Conservation (phyloP, 805 yeast genomes). For the Cyberlindnera veronae region DNA sequence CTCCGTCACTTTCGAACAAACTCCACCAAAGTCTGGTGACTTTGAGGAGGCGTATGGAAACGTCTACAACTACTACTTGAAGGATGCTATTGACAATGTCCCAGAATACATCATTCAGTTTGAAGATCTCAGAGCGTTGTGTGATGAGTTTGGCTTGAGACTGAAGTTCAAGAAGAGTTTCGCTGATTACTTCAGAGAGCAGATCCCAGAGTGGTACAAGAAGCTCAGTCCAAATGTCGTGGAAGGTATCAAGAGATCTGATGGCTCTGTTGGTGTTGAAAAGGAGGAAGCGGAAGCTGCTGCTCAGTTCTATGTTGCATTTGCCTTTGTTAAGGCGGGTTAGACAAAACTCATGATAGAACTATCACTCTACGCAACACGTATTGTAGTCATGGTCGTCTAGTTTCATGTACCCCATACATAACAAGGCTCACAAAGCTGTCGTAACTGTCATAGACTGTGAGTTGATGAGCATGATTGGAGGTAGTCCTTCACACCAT, state of each 20-base stretch:
- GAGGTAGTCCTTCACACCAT: constrained; percentile 83
- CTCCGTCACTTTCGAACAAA: constrained; percentile 73
- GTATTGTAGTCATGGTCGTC: too few relatives aligned
- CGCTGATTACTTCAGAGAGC: constrained; percentile 75
- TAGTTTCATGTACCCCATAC: not conserved
- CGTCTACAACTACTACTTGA: constrained; percentile 72
- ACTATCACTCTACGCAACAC: too few relatives aligned
- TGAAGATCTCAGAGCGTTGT: constrained; percentile 76
- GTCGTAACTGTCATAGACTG: constrained; percentile 97
- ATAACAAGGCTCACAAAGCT: constrained; percentile 47
- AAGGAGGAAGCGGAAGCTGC: constrained; percentile 87
- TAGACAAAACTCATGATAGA: not conserved
- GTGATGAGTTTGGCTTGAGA: constrained; percentile 77
- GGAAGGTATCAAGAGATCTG: constrained; percentile 62
- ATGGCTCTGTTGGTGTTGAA: constrained; percentile 77
- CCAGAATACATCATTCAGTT: constrained; percentile 97
- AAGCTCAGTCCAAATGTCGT: constrained; percentile 56
- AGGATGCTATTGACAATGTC: constrained; percentile 93
- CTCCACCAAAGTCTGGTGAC: constrained; percentile 71
- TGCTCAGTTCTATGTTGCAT: constrained; percentile 73
- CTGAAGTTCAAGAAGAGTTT: constrained; percentile 73
- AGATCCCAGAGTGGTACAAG: constrained; percentile 63
- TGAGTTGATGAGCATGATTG: constrained; percentile 77
- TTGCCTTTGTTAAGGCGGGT: constrained; percentile 66
- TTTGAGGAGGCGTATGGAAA: constrained; percentile 80